Evolutionary conservation across 805 yeast species (phyloP).

Genomic region (Suhomyces pyralidae): DNA sequence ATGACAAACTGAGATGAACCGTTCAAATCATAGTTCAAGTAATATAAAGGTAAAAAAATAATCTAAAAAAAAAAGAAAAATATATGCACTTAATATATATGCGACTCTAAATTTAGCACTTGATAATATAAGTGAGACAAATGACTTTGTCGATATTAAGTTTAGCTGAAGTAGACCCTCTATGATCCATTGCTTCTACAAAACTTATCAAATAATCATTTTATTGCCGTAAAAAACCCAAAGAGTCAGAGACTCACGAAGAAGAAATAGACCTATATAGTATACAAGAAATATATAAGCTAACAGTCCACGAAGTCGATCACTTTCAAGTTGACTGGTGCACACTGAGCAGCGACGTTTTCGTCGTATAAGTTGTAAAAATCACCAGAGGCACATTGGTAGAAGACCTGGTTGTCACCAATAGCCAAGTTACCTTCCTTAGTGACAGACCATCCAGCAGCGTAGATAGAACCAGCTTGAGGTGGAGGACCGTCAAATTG

Average conservation of each 20-base stretch:
- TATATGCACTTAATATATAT: too few relatives aligned
- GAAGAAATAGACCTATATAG: constrained; percentile 1
- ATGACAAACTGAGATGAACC: too few relatives aligned
- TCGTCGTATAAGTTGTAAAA: constrained; percentile 78
- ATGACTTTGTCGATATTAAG: too few relatives aligned
- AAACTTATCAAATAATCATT: neutral
- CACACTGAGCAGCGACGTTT: constrained; percentile 53
- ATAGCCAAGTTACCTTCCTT: constrained; percentile 61
- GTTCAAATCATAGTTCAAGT: too few relatives aligned
- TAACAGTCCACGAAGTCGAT: constrained; percentile 59
- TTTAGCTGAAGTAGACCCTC: too few relatives aligned
- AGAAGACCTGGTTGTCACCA: constrained; percentile 59
- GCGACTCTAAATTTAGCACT: too few relatives aligned
- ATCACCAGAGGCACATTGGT: constrained; percentile 71
- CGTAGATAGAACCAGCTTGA: constrained; percentile 47
- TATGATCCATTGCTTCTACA: too few relatives aligned
- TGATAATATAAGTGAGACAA: too few relatives aligned
- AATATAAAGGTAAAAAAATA: too few relatives aligned
- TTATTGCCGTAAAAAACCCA: neutral
- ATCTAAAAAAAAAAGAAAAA: too few relatives aligned
- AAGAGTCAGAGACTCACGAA: neutral
- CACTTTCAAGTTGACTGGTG: constrained; percentile 54
- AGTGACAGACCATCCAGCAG: constrained; percentile 27
- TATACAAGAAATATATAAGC: neutral
- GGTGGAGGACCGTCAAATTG: constrained; percentile 82